Percentiles rank a stretch among this genome's conserved stretches.
phyloP scores from a whole-genome alignment of 768 basidiomycete species.

The Suillus plorans region DNA sequence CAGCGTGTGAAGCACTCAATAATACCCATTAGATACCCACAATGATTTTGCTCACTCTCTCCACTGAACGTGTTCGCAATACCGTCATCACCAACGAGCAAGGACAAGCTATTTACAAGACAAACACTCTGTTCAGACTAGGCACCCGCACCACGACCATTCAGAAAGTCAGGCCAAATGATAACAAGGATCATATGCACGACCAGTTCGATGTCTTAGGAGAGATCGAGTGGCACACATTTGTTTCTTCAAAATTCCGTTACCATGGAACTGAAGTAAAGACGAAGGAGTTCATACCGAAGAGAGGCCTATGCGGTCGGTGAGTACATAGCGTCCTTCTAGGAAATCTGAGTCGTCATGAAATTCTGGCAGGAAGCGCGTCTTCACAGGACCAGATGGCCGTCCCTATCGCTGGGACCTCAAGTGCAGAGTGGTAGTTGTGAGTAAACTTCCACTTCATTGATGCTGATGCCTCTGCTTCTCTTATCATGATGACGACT shows the following conservation, averaged over 20 bases:
- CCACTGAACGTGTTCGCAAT: constrained; percentile 22
- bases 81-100: constrained; percentile 22
- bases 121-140: constrained; percentile 16
- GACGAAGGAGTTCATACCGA: constrained; percentile 26
- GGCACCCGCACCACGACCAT: constrained; percentile 22
- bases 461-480: neutral
- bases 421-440: neutral
- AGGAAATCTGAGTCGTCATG: neutral
- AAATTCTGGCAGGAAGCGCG: neutral
- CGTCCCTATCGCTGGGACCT: constrained; percentile 7
- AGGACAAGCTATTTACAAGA: constrained; percentile 32
- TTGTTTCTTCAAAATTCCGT: constrained; percentile 31
- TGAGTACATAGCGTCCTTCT: constrained; percentile 11
- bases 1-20: too few relatives aligned
- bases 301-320: constrained; percentile 21
- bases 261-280: constrained; percentile 26
- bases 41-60: constrained; percentile 24
- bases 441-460: neutral
- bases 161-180: constrained; percentile 25
- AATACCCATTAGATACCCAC: neutral
- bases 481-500: neutral
- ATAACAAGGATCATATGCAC: constrained; percentile 21
- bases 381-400: constrained; percentile 6
- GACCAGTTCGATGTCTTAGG: constrained; percentile 34
- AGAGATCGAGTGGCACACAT: constrained; percentile 33